Evolutionary conservation across 305 asterid species (phyloP).

Genomic region (Striga hermonthica): DNA sequence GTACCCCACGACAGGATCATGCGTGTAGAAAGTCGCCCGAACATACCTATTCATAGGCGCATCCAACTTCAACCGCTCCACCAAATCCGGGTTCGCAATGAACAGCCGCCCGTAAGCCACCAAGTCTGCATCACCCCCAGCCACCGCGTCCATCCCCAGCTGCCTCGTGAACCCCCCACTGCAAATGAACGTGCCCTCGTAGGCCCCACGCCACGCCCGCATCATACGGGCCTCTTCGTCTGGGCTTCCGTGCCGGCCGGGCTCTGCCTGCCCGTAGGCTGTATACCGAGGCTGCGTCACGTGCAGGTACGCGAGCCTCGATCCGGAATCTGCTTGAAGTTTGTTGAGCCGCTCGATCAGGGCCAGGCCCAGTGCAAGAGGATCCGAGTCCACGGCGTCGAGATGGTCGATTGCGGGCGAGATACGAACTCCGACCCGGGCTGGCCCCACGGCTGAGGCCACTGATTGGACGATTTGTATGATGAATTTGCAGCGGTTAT

Average conservation of each 20-base stretch:
- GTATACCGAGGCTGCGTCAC: slow-evolving; percentile 85
- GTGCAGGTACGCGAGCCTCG: slow-evolving; percentile 67
- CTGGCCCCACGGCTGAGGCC: slow-evolving; percentile 71
- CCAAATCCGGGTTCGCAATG: slow-evolving; percentile 86
- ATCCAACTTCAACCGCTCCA: slow-evolving; percentile 52
- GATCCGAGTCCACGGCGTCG: slow-evolving; percentile 82
- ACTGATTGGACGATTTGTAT: slow-evolving; percentile 63
- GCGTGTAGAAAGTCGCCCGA: slow-evolving; percentile 75
- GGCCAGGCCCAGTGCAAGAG: slow-evolving; percentile 70
- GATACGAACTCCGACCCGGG: slow-evolving; percentile 70
- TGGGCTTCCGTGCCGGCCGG: slow-evolving; percentile 67
- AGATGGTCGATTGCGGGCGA: slow-evolving; percentile 96
- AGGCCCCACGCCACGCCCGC: slow-evolving; percentile 53
- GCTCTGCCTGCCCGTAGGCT: slow-evolving; percentile 76
- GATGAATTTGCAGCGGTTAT: slow-evolving; percentile 76
- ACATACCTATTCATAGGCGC: slow-evolving; percentile 62
- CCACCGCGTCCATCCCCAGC: slow-evolving; percentile 80
- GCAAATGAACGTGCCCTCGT: slow-evolving; percentile 64
- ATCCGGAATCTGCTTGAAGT: slow-evolving; percentile 44
- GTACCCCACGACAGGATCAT: slow-evolving; percentile 78
- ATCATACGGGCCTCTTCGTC: slow-evolving; percentile 62
- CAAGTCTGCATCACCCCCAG: slow-evolving; percentile 68
- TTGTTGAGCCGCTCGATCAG: slow-evolving; percentile 66
- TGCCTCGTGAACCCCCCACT: slow-evolving; percentile 84
- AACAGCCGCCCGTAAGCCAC: slow-evolving; percentile 80